Conservation (phyloP, 257 asterid genomes). For the Forsythia suspensa region DNA sequence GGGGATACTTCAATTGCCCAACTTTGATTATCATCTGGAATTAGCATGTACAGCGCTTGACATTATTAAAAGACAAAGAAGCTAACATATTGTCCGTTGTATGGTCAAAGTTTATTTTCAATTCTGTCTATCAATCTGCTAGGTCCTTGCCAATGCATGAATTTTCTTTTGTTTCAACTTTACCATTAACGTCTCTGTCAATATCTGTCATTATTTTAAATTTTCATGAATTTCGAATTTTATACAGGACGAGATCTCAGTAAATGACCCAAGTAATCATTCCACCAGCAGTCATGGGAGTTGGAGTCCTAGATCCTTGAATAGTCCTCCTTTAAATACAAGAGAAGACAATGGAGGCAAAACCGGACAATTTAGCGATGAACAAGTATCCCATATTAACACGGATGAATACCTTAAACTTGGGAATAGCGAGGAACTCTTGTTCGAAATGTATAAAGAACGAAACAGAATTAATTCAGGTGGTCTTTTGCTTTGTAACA, state of each 20-base stretch:
- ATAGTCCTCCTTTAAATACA: not conserved
- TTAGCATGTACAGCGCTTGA: too few relatives aligned
- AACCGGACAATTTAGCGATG: conserved; percentile 9
- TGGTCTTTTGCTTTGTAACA: conserved; percentile 40
- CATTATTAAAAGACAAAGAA: too few relatives aligned
- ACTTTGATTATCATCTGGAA: not conserved
- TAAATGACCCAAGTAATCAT: conserved; percentile 23
- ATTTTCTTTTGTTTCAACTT: not conserved
- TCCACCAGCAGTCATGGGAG: conserved; percentile 52
- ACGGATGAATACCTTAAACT: conserved; percentile 31
- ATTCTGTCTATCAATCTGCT: not conserved
- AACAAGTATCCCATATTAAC: conserved; percentile 28
- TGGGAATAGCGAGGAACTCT: conserved; percentile 34
- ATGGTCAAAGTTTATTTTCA: too few relatives aligned
- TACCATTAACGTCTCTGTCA: not conserved
- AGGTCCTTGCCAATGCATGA: not conserved
- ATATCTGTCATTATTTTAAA: not conserved
- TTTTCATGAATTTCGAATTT: not conserved
- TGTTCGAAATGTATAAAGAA: conserved; percentile 42
- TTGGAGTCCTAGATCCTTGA: conserved; percentile 36
- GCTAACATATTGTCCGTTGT: too few relatives aligned
- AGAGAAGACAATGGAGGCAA: conserved; percentile 12
- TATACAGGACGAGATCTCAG: conserved; percentile 20
- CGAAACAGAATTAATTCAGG: conserved; percentile 41
- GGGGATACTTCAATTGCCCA: not conserved